phyloP scores from a whole-genome alignment of 1,139 yeast genomes.

The Sugiyamaella neomexicana region DNA sequence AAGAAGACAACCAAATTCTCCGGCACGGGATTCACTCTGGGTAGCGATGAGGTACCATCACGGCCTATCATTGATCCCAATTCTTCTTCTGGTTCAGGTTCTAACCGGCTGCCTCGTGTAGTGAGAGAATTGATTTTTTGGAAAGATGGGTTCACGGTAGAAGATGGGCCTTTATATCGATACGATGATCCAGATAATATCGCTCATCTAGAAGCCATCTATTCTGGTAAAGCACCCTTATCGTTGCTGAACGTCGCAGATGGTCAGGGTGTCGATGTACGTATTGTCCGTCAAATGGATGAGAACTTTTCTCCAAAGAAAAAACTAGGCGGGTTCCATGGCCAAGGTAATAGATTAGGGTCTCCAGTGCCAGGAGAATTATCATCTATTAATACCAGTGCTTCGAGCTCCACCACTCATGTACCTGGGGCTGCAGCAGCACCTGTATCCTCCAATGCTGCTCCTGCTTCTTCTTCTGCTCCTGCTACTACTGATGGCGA shows the following conservation, averaged over 20 bases:
- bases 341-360: slow-evolving; percentile 87
- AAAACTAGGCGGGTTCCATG: slow-evolving; percentile 69
- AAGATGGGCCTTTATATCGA: slow-evolving; percentile 79
- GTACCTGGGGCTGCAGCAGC: slow-evolving; percentile 34
- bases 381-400: background rate
- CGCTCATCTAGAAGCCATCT: slow-evolving; percentile 72
- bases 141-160: slow-evolving; percentile 95
- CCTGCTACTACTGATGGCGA: slow-evolving; percentile 55
- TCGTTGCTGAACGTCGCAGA: slow-evolving; percentile 75
- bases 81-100: slow-evolving; percentile 34
- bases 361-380: slow-evolving; percentile 79
- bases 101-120: slow-evolving; percentile 29
- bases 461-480: slow-evolving; percentile 22
- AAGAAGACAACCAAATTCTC: slow-evolving; percentile 45
- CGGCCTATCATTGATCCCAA: slow-evolving; percentile 18
- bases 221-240: slow-evolving; percentile 92
- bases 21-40: slow-evolving; percentile 83
- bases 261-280: slow-evolving; percentile 96
- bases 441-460: slow-evolving; percentile 26
- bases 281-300: slow-evolving; percentile 75
- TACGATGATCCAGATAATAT: slow-evolving; percentile 91
- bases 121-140: slow-evolving; percentile 78
- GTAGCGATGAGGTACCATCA: slow-evolving; percentile 47
- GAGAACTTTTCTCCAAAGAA: slow-evolving; percentile 76
- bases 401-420: slow-evolving; percentile 23